Percentiles rank a stretch among this genome's conserved stretches.
Conservation (phyloP, 805 yeast genomes). For the Lipomyces starkeyi region DNA sequence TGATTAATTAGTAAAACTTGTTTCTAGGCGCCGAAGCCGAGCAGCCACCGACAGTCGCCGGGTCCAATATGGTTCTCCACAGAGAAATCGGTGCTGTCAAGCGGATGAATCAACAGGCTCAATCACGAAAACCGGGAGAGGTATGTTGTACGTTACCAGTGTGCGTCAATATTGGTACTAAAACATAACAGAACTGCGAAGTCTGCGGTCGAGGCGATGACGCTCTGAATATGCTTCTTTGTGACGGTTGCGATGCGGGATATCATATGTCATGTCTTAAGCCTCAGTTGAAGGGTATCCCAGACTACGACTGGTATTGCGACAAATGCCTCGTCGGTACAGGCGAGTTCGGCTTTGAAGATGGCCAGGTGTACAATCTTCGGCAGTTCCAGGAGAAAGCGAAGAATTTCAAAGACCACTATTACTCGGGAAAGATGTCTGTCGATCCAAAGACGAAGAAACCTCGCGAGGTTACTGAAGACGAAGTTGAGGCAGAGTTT, state of each 20-base stretch:
- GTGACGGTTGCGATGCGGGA: constrained; percentile 75
- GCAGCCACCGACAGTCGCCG: constrained; percentile 24
- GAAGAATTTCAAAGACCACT: constrained; percentile 53
- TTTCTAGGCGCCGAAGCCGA: neutral
- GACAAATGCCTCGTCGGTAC: constrained; percentile 83
- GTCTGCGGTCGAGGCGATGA: constrained; percentile 40
- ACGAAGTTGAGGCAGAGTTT: constrained; percentile 45
- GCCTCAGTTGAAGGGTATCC: constrained; percentile 60
- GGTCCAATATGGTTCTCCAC: constrained; percentile 30
- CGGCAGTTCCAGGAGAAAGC: constrained; percentile 66
- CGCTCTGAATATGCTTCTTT: constrained; percentile 44
- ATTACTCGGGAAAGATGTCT: constrained; percentile 37
- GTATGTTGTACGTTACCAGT: constrained; percentile 8
- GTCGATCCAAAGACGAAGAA: constrained; percentile 4
- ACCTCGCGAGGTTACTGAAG: constrained; percentile 26
- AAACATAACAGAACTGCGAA: constrained; percentile 39
- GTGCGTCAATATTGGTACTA: neutral
- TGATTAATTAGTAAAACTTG: neutral
- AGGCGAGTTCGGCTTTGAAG: constrained; percentile 88
- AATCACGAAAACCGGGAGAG: constrained; percentile 27
- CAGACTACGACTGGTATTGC: constrained; percentile 77
- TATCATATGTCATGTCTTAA: constrained; percentile 73
- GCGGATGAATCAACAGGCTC: constrained; percentile 13
- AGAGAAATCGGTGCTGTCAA: constrained; percentile 28
- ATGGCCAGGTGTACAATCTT: constrained; percentile 61